Evolutionary conservation across 2,329 filamentous ascomycete species (phyloP), one percentile per base, ranked within the genome.

Genomic region (Ascocoryne sarcoides): DNA sequence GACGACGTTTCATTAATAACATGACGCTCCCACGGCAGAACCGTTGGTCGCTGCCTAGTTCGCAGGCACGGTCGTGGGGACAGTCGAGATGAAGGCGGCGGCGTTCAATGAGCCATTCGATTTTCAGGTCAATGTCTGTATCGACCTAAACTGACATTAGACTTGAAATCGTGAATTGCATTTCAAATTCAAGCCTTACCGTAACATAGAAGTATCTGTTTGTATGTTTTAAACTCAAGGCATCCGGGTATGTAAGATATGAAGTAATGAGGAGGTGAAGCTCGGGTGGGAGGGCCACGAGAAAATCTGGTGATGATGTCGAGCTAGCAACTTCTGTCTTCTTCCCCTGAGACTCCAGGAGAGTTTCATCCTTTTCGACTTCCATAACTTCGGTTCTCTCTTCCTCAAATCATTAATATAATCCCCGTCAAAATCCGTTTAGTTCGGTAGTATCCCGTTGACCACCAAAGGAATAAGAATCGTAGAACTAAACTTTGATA

Each of bases 21-120:
- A 65, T 66, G 0, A 79, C 70, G 40, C 70, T 77, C 2, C 75
- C 75, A 28, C 74, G 62, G 50, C 75, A 80, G 59, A 80, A 81
- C 19, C 67, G 64, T 34, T 74, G 54, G 51, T 80, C 76, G 45
- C 71, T 79, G 3, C 73, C 67, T 20, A 80, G 55, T 46, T 78
- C 75, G 45, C 75, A 80, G 10, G 66, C 62, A 39, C 61, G 61
- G 46, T 75, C 65, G 40, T 75, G 76, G 4, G 79, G 82, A 50
- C 79, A 82, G 48, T 82, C 74, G 7, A 85, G 69, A 43, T 81
- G 76, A 26, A 78, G 65, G 33, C 65, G 70, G 14, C 77, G 70
- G 10, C 81, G 71, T 50, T 81, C 69, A 43, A 84, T 66, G 4
- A 85, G 66, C 82, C 82, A 86, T 42, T 74, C 71, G 10, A 85